Evolutionary conservation across 768 basidiomycete species (phyloP).

Genomic region (Tulasnella sp.): DNA sequence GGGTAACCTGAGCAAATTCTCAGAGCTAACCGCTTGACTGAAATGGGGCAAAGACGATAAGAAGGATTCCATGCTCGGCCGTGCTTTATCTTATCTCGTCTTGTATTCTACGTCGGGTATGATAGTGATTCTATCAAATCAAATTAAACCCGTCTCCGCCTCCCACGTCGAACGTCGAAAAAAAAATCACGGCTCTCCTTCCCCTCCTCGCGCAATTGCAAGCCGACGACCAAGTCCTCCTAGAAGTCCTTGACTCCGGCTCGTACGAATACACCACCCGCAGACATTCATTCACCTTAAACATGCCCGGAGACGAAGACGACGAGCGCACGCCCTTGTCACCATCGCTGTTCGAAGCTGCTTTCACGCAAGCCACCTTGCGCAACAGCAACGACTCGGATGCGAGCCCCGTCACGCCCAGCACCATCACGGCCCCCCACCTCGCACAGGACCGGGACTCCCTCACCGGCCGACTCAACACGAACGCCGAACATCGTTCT

Average conservation of each 20-base stretch:
- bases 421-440: slow-evolving; percentile 18
- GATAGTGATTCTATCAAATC: slow-evolving; percentile 55
- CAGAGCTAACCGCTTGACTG: no score
- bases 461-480: slow-evolving; percentile 3
- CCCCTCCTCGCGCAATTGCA: slow-evolving; percentile 68
- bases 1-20: no score
- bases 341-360: neutral
- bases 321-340: neutral
- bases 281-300: slow-evolving; percentile 13
- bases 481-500: slow-evolving; percentile 45
- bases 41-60: slow-evolving; percentile 80
- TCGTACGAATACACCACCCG: slow-evolving; percentile 24
- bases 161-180: neutral
- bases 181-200: slow-evolving; percentile 56
- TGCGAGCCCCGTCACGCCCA: neutral
- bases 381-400: neutral
- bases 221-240: slow-evolving; percentile 51
- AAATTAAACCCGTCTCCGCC: slow-evolving; percentile 28
- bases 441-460: neutral
- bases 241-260: slow-evolving; percentile 13
- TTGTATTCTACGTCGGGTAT: slow-evolving; percentile 93
- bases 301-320: slow-evolving; percentile 20
- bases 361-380: neutral
- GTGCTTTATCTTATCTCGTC: slow-evolving; percentile 83
- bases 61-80: slow-evolving; percentile 82